Base-by-base conservation (phyloP, 257 asterid genomes). In the Ophiorrhiza pumila region DNA sequence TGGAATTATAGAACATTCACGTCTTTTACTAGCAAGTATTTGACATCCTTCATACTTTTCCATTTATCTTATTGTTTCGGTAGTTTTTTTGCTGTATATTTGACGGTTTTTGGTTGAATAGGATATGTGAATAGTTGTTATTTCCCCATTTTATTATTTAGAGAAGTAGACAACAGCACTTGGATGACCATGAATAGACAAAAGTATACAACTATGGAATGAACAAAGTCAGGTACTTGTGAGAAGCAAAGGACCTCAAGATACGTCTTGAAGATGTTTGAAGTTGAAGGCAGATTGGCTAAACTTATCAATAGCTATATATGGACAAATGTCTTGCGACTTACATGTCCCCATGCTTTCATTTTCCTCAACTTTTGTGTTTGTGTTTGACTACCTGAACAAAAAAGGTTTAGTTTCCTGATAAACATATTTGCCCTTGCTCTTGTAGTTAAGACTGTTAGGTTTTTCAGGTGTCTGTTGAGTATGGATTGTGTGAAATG, bases 401-500 rank as follows among this genome's bases (percentile, higher is more conserved):
- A 1, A 17, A 45, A 31, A 27, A 29, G 2, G 10, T 1, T 29
- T 56, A 23, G 74, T 41, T 67, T 41, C 29, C 56, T 57, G 15
- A 25, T 41, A 6, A 39, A 41, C 57, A 22, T 34, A 35, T 59
- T 39, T 13, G 58, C 11, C 18, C 57, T 50, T 60, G 27, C 32
- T 37, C 45, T 64, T 50, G 45, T 27, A 50, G 56, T 41, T 27
- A 34, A 1, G 20, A 14, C 37, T 37, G 74, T 18, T 65, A n/a
- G 35, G 20, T 20, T 42, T 71, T 71, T 74, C 81, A 90, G 97
- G 99, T 90, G 41, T 84, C 99, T 0, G 63, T 94, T 46, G 97
- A 94, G 72, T 88, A 79, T 70, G 99, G 97, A 43, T 80, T 91
- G 82, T 89, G 84, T 68, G 98, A 91, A 86, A 88, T 90, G 95